Percentiles rank a stretch among this genome's conserved stretches.
These are phyloP conservation scores for Termitomyces eurrhizus DNA, from an alignment of 768 basidiomycete species.

Conservation along the genomic window DNA sequence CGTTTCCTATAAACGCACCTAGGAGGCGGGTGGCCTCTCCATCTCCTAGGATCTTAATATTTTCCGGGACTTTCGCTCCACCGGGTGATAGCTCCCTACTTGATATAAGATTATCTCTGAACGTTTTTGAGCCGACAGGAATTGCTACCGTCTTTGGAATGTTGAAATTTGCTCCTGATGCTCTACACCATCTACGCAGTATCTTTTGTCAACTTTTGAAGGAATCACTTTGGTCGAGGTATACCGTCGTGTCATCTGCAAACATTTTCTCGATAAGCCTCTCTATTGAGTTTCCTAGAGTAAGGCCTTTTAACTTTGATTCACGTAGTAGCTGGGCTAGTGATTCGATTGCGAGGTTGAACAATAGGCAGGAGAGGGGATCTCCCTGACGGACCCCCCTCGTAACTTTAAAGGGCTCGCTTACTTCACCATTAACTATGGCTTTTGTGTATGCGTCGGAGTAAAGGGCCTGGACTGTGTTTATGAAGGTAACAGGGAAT, in stretches of 20 bases:
- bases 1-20: conserved; percentile 29
- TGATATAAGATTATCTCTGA: conserved; percentile 3
- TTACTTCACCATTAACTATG: conserved; percentile 7
- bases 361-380: conserved; percentile 25
- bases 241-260: conserved; percentile 35
- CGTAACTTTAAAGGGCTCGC: neutral
- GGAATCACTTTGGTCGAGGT: conserved; percentile 25
- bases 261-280: conserved; percentile 33
- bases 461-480: conserved; percentile 13
- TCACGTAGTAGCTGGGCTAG: conserved; percentile 29
- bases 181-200: conserved; percentile 35
- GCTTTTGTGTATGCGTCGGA: neutral
- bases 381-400: conserved; percentile 28
- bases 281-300: conserved; percentile 25
- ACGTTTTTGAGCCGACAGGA: conserved; percentile 24
- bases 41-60: conserved; percentile 25
- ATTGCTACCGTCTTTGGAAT: conserved; percentile 34
- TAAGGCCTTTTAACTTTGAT: conserved; percentile 12
- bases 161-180: conserved; percentile 40
- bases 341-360: no score
- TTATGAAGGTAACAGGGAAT: conserved; percentile 6
- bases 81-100: no score
- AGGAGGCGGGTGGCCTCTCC: conserved; percentile 25
- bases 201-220: conserved; percentile 20
- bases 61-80: neutral